A percentile compares a stretch with the other conserved stretches of the same genome.
These are phyloP conservation scores for Zygoascus bituminiphila DNA, from an alignment of 805 yeast genomes.

Conservation along the genomic window DNA sequence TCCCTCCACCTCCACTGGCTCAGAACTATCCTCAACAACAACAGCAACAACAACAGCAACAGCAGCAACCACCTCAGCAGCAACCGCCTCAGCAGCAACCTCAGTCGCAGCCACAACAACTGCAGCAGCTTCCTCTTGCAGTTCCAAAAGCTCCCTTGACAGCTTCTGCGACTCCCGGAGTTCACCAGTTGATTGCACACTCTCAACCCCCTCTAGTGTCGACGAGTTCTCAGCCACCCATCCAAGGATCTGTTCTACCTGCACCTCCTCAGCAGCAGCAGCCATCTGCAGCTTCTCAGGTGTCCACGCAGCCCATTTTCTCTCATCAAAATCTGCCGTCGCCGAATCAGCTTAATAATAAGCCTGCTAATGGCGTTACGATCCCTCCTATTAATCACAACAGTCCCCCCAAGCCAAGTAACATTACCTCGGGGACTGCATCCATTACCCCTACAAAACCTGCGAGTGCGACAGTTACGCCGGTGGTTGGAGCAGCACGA, in stretches of 20 bases:
- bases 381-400: conserved; percentile 6
- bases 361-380: not conserved
- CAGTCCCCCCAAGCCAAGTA: conserved; percentile 1
- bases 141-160: not conserved
- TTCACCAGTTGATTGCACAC: not conserved
- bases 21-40: conserved; percentile 17
- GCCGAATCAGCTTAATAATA: conserved; percentile 4
- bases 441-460: not conserved
- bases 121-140: conserved; percentile 5
- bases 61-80: conserved; percentile 7
- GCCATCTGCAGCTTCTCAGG: not conserved
- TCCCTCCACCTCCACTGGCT: conserved; percentile 14
- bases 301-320: not conserved
- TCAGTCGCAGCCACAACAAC: conserved; percentile 4
- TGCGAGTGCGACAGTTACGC: not conserved
- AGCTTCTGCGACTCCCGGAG: not conserved
- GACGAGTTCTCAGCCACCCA: not conserved
- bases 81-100: conserved; percentile 5
- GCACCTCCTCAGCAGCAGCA: conserved; percentile 2
- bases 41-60: conserved; percentile 15
- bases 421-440: not conserved
- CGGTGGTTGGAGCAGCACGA: not conserved
- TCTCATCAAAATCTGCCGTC: conserved; percentile 3
- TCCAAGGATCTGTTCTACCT: not conserved
- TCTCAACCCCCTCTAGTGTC: not conserved